Conservation (phyloP, 2,329 filamentous ascomycete genomes). For the Alternaria angustiovoidea region DNA sequence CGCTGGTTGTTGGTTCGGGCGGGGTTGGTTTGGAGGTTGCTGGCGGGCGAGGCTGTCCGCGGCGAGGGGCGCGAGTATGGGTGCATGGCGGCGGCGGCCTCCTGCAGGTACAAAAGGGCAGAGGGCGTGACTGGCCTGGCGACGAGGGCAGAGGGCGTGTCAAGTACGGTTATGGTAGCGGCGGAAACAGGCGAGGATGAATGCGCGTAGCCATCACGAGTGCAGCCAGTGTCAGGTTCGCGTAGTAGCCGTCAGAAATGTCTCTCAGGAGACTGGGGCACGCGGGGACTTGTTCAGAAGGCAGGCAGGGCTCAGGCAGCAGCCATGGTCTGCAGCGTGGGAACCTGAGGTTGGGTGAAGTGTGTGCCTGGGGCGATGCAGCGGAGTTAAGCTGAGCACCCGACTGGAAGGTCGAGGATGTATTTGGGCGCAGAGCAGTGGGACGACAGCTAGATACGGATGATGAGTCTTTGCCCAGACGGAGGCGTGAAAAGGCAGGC, state of each 20-base stretch:
- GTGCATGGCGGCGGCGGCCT: slow-evolving; percentile 70
- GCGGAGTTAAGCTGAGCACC: slow-evolving; percentile 44
- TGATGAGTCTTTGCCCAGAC: neutral
- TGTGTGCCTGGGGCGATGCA: slow-evolving; percentile 24
- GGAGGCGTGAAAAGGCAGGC: slow-evolving; percentile 2
- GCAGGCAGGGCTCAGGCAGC: slow-evolving; percentile 45
- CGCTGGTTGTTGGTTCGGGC: slow-evolving; percentile 75
- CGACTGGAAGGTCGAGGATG: slow-evolving; percentile 20
- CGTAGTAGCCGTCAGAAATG: slow-evolving; percentile 32
- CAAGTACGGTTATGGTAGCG: slow-evolving; percentile 41
- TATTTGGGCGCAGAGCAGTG: slow-evolving; percentile 6
- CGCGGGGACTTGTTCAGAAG: slow-evolving; percentile 28
- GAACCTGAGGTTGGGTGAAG: slow-evolving; percentile 23
- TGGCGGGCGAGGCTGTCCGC: slow-evolving; percentile 75
- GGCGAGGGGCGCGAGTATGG: slow-evolving; percentile 79
- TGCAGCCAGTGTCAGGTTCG: slow-evolving; percentile 36
- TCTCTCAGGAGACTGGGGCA: slow-evolving; percentile 43
- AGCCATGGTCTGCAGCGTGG: slow-evolving; percentile 40
- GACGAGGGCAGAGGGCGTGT: slow-evolving; percentile 20
- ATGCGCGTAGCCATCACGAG: slow-evolving; percentile 51
- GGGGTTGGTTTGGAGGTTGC: slow-evolving; percentile 75
- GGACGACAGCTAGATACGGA: neutral
- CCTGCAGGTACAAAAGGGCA: slow-evolving; percentile 28
- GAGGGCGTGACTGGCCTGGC: slow-evolving; percentile 14
- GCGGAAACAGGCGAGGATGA: slow-evolving; percentile 43